phyloP scores from a whole-genome alignment of 371 early-diverging fungal genomes.

The Pancytospora epiphaga region DNA sequence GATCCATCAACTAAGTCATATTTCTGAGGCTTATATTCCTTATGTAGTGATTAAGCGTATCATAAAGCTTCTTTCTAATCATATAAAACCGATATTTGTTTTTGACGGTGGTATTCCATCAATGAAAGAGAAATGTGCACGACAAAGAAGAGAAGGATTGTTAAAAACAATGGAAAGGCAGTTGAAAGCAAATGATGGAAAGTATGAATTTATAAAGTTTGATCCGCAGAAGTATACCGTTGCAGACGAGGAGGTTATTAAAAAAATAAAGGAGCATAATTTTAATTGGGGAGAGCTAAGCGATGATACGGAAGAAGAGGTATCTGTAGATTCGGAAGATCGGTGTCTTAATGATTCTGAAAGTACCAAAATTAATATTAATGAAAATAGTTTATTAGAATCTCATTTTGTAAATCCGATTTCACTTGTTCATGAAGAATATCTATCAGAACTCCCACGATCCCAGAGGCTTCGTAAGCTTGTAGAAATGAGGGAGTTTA shows the following conservation, averaged over 20 bases:
- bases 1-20: slow-evolving; percentile 10
- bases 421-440: background rate
- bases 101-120: slow-evolving; percentile 73
- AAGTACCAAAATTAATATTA: background rate
- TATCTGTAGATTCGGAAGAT: background rate
- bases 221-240: background rate
- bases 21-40: slow-evolving; percentile 9
- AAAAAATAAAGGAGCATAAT: background rate
- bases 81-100: slow-evolving; percentile 80
- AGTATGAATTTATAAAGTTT: slow-evolving; percentile 11
- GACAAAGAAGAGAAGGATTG: slow-evolving; percentile 14
- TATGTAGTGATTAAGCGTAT: slow-evolving; percentile 62
- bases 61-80: slow-evolving; percentile 77
- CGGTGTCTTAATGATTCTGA: background rate
- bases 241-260: background rate
- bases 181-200: background rate
- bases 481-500: slow-evolving; percentile 30
- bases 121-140: slow-evolving; percentile 54
- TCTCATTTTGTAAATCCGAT: background rate
- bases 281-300: slow-evolving; percentile 26
- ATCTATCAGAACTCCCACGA: slow-evolving; percentile 19
- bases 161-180: background rate
- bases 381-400: no score
- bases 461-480: slow-evolving; percentile 29
- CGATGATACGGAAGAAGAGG: background rate